Percentiles rank a stretch among this genome's conserved stretches.
These are phyloP conservation scores for Cercospora zeina DNA, from an alignment of 2,329 filamentous ascomycete genomes.

Conservation along the genomic window DNA sequence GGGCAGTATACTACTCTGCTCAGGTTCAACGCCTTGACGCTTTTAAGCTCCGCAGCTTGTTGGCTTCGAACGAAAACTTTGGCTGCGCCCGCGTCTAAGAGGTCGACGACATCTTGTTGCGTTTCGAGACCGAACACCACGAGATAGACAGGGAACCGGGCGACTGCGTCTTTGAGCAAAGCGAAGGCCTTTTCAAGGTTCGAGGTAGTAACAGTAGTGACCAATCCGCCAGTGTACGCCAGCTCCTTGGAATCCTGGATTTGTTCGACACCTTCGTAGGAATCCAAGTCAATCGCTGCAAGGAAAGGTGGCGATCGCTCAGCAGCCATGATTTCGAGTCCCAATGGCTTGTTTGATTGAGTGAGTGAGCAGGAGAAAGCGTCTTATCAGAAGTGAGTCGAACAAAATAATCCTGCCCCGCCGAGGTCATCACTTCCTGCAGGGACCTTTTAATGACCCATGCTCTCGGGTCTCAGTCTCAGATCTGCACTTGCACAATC, in stretches of 20 bases:
- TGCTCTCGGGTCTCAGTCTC: neutral
- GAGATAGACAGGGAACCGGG: slow-evolving; percentile 65
- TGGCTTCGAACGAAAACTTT: slow-evolving; percentile 78
- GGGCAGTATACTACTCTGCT: slow-evolving; percentile 57
- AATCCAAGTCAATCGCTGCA: slow-evolving; percentile 51
- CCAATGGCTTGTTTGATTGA: slow-evolving; percentile 13
- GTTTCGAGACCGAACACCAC: slow-evolving; percentile 71
- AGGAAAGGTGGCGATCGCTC: slow-evolving; percentile 45
- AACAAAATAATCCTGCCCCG: slow-evolving; percentile 9
- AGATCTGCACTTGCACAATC: neutral
- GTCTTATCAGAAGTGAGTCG: slow-evolving; percentile 7
- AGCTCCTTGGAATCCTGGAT: slow-evolving; percentile 53
- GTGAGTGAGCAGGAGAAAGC: slow-evolving; percentile 3
- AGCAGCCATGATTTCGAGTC: slow-evolving; percentile 22
- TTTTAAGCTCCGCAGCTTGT: slow-evolving; percentile 61
- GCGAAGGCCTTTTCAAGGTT: slow-evolving; percentile 49
- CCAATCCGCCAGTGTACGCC: slow-evolving; percentile 60
- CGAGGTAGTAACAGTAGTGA: slow-evolving; percentile 52
- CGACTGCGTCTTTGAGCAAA: slow-evolving; percentile 60
- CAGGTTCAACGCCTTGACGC: slow-evolving; percentile 55
- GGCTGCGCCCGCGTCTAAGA: slow-evolving; percentile 81
- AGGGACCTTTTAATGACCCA: neutral
- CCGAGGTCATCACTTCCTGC: slow-evolving; percentile 17
- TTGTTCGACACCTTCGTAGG: slow-evolving; percentile 47
- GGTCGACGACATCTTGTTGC: slow-evolving; percentile 70